These are phyloP conservation scores for Acorus calamus DNA, from an alignment of 106 monocot species.

Conservation along the genomic window DNA sequence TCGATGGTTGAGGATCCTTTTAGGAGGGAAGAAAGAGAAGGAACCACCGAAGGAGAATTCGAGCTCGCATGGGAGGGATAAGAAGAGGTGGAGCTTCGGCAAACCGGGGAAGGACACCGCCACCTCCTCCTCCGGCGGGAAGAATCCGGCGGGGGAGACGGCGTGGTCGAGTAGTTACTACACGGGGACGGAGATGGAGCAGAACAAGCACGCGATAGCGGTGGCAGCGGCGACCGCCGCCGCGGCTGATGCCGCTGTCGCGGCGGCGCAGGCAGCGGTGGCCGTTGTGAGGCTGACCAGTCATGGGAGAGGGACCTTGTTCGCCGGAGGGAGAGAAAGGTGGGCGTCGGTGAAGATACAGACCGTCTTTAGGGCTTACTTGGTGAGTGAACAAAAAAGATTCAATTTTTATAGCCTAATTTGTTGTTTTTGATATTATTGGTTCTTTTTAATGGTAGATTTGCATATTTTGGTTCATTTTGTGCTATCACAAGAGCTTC, in stretches of 20 bases:
- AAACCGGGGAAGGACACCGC: conserved; percentile 32
- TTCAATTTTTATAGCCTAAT: too few species aligned
- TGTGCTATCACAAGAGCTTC: too few species aligned
- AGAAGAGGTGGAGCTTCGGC: conserved; percentile 74
- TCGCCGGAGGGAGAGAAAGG: conserved; percentile 4
- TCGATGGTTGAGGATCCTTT: conserved; percentile 55
- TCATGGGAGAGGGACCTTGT: conserved; percentile 4
- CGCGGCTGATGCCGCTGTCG: conserved; percentile 74
- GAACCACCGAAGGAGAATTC: conserved; percentile 1
- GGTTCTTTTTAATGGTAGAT: not conserved
- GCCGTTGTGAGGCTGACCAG: conserved; percentile 16
- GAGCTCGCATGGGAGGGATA: conserved; percentile 24
- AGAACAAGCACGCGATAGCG: conserved; percentile 2
- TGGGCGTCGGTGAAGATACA: conserved; percentile 22
- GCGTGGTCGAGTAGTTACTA: not conserved
- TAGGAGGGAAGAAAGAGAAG: conserved; percentile 48
- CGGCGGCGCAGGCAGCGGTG: conserved; percentile 69
- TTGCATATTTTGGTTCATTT: too few species aligned
- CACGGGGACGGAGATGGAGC: not conserved
- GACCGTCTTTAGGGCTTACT: conserved; percentile 15
- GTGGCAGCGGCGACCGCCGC: conserved; percentile 21
- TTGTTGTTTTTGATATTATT: not conserved
- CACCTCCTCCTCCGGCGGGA: not conserved
- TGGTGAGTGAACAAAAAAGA: conserved; percentile 1
- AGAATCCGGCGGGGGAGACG: not conserved